These are phyloP conservation scores for Sclerotinia borealis DNA, from an alignment of 2,329 filamentous ascomycete genomes.

Conservation along the genomic window DNA sequence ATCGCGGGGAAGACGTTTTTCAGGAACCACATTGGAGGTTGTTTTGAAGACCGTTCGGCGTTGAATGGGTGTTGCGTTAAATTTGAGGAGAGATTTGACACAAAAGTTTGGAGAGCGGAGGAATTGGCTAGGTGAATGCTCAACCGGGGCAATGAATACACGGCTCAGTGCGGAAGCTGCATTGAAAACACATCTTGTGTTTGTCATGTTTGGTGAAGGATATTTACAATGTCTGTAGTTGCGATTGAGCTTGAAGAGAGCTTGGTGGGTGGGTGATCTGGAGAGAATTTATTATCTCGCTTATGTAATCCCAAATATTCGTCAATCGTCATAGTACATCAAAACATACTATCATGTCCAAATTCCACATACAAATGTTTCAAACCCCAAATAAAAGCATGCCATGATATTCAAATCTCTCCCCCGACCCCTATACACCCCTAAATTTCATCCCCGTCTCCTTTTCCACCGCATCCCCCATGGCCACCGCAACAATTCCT, in stretches of 20 bases:
- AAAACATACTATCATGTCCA: neutral
- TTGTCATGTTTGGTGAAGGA: slow-evolving; percentile 20
- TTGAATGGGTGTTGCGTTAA: slow-evolving; percentile 5
- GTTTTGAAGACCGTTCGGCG: slow-evolving; percentile 1
- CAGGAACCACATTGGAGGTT: slow-evolving; percentile 8
- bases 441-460: neutral
- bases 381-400: slow-evolving; percentile 3
- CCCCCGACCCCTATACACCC: neutral
- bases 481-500: slow-evolving; percentile 4
- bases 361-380: neutral
- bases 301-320: slow-evolving; percentile 1
- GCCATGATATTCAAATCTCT: slow-evolving; percentile 14
- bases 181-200: slow-evolving; percentile 34
- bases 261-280: neutral
- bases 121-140: slow-evolving; percentile 24
- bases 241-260: neutral
- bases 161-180: slow-evolving; percentile 42
- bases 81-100: slow-evolving; percentile 3
- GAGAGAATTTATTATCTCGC: neutral
- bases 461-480: neutral
- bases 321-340: slow-evolving; percentile 1
- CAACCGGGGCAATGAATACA: slow-evolving; percentile 40
- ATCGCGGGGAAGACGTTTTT: slow-evolving; percentile 38
- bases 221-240: neutral
- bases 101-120: slow-evolving; percentile 17